A percentile compares a stretch with the other conserved stretches of the same genome.
These are phyloP conservation scores for Penicillium tannophilum DNA, from an alignment of 495 filamentous ascomycete genomes.

Conservation along the genomic window DNA sequence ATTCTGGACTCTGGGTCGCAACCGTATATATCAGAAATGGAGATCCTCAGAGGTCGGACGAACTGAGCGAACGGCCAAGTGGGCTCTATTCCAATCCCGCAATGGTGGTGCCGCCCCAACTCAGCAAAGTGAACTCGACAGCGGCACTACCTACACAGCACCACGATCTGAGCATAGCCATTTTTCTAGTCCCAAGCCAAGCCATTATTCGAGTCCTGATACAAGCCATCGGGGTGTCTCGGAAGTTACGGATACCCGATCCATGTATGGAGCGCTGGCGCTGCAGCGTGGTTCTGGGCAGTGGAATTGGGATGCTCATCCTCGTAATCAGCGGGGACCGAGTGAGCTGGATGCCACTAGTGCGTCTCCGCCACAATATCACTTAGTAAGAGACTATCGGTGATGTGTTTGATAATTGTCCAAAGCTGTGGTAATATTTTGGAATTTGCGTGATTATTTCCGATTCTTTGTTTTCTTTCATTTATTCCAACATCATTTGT, in stretches of 20 bases:
- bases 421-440: background rate
- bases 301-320: slow-evolving; percentile 33
- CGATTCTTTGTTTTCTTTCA: too few species aligned
- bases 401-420: background rate
- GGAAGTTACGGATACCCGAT: background rate
- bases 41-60: slow-evolving; percentile 36
- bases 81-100: slow-evolving; percentile 31
- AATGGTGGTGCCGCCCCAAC: background rate
- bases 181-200: slow-evolving; percentile 16
- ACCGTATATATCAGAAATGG: slow-evolving; percentile 41
- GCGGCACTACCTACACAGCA: slow-evolving; percentile 11
- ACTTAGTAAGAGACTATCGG: background rate
- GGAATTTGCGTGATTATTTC: background rate
- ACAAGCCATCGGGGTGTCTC: background rate
- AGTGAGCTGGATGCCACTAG: slow-evolving; percentile 30
- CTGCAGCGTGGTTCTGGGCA: slow-evolving; percentile 16
- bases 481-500: too few species aligned
- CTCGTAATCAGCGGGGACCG: slow-evolving; percentile 13
- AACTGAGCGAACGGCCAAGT: slow-evolving; percentile 34
- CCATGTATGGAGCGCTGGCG: background rate
- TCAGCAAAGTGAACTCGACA: slow-evolving; percentile 21
- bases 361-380: background rate
- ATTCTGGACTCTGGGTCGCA: slow-evolving; percentile 45
- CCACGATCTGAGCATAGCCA: slow-evolving; percentile 12
- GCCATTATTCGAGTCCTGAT: slow-evolving; percentile 20